Evolutionary conservation across 768 basidiomycete species (phyloP), one percentile per base, ranked within the genome.

Genomic region (Psilocybe tampanensis): DNA sequence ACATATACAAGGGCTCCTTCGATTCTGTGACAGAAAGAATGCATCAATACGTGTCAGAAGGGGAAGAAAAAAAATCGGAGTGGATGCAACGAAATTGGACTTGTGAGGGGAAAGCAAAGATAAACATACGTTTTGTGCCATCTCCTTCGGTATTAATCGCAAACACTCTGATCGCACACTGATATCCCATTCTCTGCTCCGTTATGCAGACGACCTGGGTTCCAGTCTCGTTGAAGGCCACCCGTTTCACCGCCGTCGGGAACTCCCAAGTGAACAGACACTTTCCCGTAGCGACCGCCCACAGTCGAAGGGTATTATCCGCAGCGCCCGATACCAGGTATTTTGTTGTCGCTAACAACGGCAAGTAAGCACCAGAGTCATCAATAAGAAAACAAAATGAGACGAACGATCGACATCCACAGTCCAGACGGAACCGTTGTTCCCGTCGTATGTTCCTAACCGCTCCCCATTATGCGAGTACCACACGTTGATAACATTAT

Each of bases 381-480:
- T 36, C 29, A 45, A 41, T 44, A 56, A 52, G 42, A 53, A 32
- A 43, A 8, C 39, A 36, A 45, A 49, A 33, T 13, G 44, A 42
- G 57, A 78, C 92, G 74, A 74, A 97, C 95, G 87, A 80, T 99
- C 97, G 51, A 94, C 86, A 73, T 96, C 95, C 63, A 95, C 85
- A 50, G 95, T 95, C 97, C 97, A 98, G 23, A 99, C 91, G 0
- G 92, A 82, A 54, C 97, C 97, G 67, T 98, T 99, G 74, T 97
- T 88, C 39, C 95, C 97, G 44, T 92, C 86, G 69, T 97, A 98
- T 56, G 97, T 99, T 33, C 97, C 97, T 65, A 99, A 74, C 56
- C 97, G 82, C 79, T 98, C 97, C 49, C 97, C 97, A 66, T 99
- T 99, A 66, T 96, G 93, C 12, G 95, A 89, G 72, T 84, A 97